Evolutionary conservation across 345 rosid species (phyloP).

Genomic region (Schrenkiella parvula): DNA sequence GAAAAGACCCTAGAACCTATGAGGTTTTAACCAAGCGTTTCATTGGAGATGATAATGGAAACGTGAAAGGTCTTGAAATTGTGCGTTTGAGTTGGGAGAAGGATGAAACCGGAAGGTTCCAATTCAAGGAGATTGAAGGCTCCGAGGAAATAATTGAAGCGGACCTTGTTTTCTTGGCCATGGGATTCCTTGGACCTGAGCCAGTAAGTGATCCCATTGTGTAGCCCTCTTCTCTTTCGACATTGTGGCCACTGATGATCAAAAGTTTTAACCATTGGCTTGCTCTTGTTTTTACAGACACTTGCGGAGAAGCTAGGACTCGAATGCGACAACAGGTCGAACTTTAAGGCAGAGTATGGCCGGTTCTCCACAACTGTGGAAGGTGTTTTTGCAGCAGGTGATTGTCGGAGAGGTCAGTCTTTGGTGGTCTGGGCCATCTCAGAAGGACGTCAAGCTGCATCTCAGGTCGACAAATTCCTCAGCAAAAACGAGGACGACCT

Average conservation of each 20-base stretch:
- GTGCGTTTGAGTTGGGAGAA: conserved; percentile 81
- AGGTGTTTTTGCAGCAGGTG: conserved; percentile 96
- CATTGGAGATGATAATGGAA: conserved; percentile 78
- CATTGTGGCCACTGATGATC: background rate
- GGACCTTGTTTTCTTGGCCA: conserved; percentile 83
- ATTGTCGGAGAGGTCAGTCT: conserved; percentile 95
- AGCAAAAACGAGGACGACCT: conserved; percentile 30
- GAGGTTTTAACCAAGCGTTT: conserved; percentile 91
- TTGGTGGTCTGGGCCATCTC: conserved; percentile 99
- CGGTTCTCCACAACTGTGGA: conserved; percentile 74
- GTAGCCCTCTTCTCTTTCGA: background rate
- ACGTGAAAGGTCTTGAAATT: conserved; percentile 78
- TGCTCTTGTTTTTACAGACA: conserved; percentile 12
- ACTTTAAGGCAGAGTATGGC: conserved; percentile 94
- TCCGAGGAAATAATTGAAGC: conserved; percentile 81
- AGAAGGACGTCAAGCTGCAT: conserved; percentile 95
- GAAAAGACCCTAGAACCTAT: conserved; percentile 89
- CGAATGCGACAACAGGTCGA: conserved; percentile 79
- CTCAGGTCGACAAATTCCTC: conserved; percentile 77
- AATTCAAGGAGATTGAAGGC: conserved; percentile 84
- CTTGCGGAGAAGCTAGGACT: conserved; percentile 81
- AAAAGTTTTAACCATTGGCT: background rate
- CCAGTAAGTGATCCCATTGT: conserved; percentile 43
- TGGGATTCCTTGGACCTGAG: conserved; percentile 99
- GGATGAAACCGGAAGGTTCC: conserved; percentile 80